Evolutionary conservation across 2,329 filamentous ascomycete species (phyloP).

Genomic region (Penicillium sumatraense): DNA sequence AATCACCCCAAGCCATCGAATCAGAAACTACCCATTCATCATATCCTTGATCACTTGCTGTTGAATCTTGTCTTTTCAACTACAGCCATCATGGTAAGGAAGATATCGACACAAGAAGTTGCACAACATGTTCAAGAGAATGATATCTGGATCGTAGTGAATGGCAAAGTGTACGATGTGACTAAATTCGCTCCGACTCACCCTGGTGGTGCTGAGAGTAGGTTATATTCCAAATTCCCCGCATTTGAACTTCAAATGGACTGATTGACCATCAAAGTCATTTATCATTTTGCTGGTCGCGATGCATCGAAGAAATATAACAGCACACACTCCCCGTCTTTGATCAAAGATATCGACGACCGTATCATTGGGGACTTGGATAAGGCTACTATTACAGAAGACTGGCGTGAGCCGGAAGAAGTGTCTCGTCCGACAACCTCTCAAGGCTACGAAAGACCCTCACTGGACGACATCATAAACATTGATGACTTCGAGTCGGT

Average conservation of each 20-base stretch:
- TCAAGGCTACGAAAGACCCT: constrained; percentile 41
- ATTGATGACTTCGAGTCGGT: constrained; percentile 52
- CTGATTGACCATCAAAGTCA: constrained; percentile 57
- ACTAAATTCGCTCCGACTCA: constrained; percentile 62
- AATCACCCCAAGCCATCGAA: neutral
- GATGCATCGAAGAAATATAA: constrained; percentile 61
- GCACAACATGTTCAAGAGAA: constrained; percentile 23
- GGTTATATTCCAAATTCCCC: neutral
- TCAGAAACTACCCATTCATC: neutral
- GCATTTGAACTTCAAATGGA: too few species aligned
- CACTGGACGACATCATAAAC: constrained; percentile 52
- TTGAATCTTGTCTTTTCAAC: neutral
- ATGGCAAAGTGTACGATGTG: constrained; percentile 65
- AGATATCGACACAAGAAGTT: constrained; percentile 30
- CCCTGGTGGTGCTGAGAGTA: constrained; percentile 55
- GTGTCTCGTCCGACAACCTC: neutral
- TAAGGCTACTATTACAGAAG: constrained; percentile 26
- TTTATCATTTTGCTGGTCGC: constrained; percentile 64
- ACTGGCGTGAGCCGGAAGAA: constrained; percentile 22
- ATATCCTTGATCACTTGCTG: neutral
- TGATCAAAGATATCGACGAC: constrained; percentile 25
- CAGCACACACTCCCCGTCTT: constrained; percentile 51
- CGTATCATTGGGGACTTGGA: constrained; percentile 44
- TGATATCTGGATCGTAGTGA: constrained; percentile 66
- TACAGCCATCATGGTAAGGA: neutral